These are phyloP conservation scores for Rhizophagus clarus DNA, from an alignment of 192 early-diverging fungal genomes.

Conservation along the genomic window DNA sequence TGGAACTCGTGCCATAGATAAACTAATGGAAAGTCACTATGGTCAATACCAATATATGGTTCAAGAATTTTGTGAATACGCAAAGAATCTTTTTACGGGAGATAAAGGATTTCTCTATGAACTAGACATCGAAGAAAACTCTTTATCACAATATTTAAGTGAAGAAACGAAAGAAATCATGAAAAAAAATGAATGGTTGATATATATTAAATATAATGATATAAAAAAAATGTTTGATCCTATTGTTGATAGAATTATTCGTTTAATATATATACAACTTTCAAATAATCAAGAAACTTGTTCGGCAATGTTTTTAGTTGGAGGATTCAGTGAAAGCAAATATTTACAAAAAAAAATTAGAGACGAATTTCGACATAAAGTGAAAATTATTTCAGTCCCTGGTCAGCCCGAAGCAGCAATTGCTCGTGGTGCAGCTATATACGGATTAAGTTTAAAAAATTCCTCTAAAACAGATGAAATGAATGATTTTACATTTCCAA, in stretches of 20 bases:
- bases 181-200: neutral
- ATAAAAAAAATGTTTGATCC: constrained; percentile 51
- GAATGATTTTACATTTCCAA: neutral
- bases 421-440: neutral
- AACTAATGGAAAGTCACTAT: neutral
- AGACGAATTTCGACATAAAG: neutral
- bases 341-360: neutral
- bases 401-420: neutral
- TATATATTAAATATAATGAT: neutral
- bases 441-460: neutral
- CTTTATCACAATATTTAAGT: neutral
- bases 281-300: constrained; percentile 39
- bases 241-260: constrained; percentile 52
- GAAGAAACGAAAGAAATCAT: neutral
- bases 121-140: neutral
- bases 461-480: neutral
- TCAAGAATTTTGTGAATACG: neutral
- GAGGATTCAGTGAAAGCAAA: constrained; percentile 42
- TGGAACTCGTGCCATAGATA: neutral
- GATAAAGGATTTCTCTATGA: neutral
- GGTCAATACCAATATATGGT: neutral
- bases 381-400: neutral
- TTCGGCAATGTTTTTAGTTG: constrained; percentile 39
- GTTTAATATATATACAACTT: constrained; percentile 52
- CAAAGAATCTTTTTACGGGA: neutral